Conservation (phyloP, 140 eudicot species). For the Erigeron philadelphicus region DNA sequence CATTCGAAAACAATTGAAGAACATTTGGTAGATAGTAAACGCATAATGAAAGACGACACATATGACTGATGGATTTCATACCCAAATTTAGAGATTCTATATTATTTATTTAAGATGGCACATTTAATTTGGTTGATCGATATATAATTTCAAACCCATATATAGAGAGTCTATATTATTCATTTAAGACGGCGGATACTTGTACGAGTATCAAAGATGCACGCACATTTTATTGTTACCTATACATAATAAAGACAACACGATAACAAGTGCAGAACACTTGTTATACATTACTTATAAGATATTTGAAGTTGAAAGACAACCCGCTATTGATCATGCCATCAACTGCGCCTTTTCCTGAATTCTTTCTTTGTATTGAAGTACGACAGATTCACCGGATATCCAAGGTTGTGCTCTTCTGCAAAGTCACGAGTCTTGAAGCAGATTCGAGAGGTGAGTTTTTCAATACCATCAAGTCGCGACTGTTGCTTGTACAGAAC, state of each 20-base stretch:
- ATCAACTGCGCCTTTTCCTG: not conserved
- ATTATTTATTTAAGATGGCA: not conserved
- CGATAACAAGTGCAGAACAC: not conserved
- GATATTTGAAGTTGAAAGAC: not conserved
- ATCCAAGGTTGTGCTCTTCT: conserved; percentile 14
- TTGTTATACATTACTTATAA: not conserved
- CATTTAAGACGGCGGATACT: not conserved
- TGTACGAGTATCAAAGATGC: not conserved
- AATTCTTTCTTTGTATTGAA: not conserved
- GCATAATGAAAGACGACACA: not conserved
- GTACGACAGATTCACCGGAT: not conserved
- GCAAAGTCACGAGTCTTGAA: not conserved
- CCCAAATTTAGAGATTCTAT: not conserved
- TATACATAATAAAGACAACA: not conserved
- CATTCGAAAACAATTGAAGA: not conserved
- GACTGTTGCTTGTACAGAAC: not conserved
- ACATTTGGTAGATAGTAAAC: not conserved
- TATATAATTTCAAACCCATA: no score
- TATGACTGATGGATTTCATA: not conserved
- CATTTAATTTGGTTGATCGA: no score
- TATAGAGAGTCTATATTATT: not conserved
- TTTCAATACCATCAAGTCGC: not conserved
- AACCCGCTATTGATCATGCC: not conserved
- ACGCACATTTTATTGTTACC: not conserved
- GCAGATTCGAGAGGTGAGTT: not conserved